Evolutionary conservation across 2,329 filamentous ascomycete species (phyloP), one percentile per base, ranked within the genome.

Genomic region (Aureobasidium musti): DNA sequence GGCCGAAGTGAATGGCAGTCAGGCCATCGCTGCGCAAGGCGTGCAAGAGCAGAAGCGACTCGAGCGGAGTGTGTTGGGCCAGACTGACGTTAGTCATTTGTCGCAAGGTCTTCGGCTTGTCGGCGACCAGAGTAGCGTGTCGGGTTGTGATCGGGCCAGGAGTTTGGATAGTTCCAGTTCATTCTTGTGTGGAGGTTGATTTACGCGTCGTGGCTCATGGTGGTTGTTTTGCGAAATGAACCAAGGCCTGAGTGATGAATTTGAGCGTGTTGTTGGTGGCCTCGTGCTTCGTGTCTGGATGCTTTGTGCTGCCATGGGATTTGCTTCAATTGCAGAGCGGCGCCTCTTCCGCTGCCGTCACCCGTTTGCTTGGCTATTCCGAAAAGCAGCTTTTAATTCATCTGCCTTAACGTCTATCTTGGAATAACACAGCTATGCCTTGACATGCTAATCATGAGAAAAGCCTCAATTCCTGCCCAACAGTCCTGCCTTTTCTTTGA

Each of bases 11-110:
- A 64, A 75, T 68, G 63, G 86, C 81, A 71, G 87, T 84, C 70
- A 87, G 81, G 74, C 90, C 90, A 77, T 90, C 84, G 71, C 82
- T 82, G 71, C 87, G 84, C 70, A 96, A 84, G 68, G 89, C 89
- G 79, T 94, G 91, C 80, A 95, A 94, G 74, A 96, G 85, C 71
- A 95, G 86, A 69, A 96, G 84, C 75, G 89, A 90, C 84, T 96
- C 92, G 82, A 96, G 90, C 72, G 89, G 86, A 75, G 91, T 94
- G 80, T 95, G 93, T 78, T 69, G 59, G 56, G 67, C 67, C 53
- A 82, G 75, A 77, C 82, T n/a, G n/a, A n/a, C n/a, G n/a, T n/a
- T 81, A 80, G 82, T 83, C 84, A 87, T 87, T 57, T 45, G 56
- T 60, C 57, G 65, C 56, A 53, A 61, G 2, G 4, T 60, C 41